Evolutionary conservation across 2,329 filamentous ascomycete species (phyloP).

Genomic region (Talaromyces albobiverticillius): DNA sequence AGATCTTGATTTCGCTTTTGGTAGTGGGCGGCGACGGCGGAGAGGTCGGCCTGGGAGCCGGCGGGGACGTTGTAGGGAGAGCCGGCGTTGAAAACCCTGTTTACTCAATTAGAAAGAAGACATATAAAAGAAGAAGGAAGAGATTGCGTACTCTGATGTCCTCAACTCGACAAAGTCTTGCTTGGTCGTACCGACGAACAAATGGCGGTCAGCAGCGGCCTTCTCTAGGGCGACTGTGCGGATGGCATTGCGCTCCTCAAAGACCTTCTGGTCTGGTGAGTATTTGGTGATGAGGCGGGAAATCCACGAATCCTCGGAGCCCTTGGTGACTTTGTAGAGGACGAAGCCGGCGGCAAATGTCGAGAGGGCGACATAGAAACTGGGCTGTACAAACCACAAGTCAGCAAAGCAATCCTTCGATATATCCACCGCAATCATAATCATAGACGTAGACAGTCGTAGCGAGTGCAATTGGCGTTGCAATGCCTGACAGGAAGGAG

Average conservation of each 20-base stretch:
- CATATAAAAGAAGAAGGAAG: neutral
- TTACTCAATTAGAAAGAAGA: neutral
- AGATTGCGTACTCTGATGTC: conserved; percentile 61
- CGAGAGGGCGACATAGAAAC: conserved; percentile 47
- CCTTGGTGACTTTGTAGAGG: conserved; percentile 41
- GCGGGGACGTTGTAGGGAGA: conserved; percentile 64
- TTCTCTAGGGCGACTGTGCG: conserved; percentile 62
- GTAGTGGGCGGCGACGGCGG: conserved; percentile 61
- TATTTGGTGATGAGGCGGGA: conserved; percentile 55
- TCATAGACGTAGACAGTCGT: neutral
- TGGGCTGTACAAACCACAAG: no score
- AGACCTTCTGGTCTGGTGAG: conserved; percentile 51
- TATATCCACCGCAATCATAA: no score
- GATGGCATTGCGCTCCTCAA: conserved; percentile 56
- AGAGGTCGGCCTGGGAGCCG: conserved; percentile 59
- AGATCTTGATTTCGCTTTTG: conserved; percentile 55
- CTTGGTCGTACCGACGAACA: conserved; percentile 51
- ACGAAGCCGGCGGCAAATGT: conserved; percentile 40
- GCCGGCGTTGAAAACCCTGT: conserved; percentile 60
- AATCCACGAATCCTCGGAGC: conserved; percentile 39
- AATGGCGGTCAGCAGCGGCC: conserved; percentile 60
- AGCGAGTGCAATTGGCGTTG: neutral
- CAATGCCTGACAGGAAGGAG: neutral
- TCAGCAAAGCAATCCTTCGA: neutral
- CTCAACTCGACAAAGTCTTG: conserved; percentile 52